These are phyloP conservation scores for Scutellospora calospora DNA, from an alignment of 371 early-diverging fungal species.

Conservation along the genomic window DNA sequence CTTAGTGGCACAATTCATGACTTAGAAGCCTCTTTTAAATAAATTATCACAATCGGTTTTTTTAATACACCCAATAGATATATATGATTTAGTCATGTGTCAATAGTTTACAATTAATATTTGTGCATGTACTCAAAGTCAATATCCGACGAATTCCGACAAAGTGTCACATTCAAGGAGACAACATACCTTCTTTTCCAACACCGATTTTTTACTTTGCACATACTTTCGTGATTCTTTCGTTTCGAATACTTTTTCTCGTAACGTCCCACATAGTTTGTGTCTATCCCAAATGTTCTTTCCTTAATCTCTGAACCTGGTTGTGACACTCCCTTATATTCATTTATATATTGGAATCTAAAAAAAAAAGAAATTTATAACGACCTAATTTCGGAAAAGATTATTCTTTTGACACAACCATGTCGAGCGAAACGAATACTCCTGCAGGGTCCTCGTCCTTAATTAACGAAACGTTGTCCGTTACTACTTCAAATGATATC, in stretches of 20 bases:
- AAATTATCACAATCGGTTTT: too few relatives aligned
- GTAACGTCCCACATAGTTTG: constrained; percentile 2
- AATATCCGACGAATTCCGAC: background rate
- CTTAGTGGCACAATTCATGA: too few relatives aligned
- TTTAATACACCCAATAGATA: too few relatives aligned
- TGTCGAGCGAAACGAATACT: constrained; percentile 35
- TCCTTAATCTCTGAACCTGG: constrained; percentile 37
- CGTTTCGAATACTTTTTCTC: background rate
- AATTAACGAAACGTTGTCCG: background rate
- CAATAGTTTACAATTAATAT: too few relatives aligned
- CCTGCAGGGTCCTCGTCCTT: background rate
- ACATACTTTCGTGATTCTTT: constrained; percentile 2
- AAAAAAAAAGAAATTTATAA: constrained; percentile 1
- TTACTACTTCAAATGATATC: background rate
- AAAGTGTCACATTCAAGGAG: constrained; percentile 2
- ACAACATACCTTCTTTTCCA: constrained; percentile 6
- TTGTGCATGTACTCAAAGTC: too few relatives aligned
- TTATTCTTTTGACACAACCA: constrained; percentile 35
- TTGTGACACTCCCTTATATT: constrained; percentile 25
- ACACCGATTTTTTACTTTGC: background rate
- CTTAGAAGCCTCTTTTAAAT: too few relatives aligned
- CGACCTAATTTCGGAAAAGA: constrained; percentile 24
- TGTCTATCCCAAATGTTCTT: constrained; percentile 30
- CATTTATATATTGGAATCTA: constrained; percentile 13
- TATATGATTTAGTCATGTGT: too few relatives aligned